phyloP scores from a whole-genome alignment of 73 alveolate species.

The Loxodes magnus region DNA sequence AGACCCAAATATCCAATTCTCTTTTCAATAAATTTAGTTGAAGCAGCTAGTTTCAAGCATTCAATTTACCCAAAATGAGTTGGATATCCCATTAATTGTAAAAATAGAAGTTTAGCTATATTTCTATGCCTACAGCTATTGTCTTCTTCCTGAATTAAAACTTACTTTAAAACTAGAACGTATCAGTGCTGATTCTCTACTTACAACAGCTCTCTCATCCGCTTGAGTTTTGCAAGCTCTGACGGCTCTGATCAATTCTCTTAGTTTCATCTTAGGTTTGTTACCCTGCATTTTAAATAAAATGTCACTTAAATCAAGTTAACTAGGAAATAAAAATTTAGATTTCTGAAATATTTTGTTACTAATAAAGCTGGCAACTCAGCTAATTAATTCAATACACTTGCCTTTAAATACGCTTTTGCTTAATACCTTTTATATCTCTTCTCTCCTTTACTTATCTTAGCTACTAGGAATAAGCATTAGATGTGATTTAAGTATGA shows the following conservation, averaged over 20 bases:
- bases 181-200: conserved; percentile 96
- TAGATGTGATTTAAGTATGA: too few species aligned
- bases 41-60: conserved; percentile 91
- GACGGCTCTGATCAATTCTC: conserved; percentile 93
- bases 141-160: conserved; percentile 66
- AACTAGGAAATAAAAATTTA: too few species aligned
- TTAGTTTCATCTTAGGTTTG: too few species aligned
- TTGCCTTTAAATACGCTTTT: too few species aligned
- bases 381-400: too few species aligned
- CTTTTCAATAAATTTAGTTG: conserved; percentile 93
- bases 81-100: conserved; percentile 83
- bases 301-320: too few species aligned
- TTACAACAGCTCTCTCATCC: conserved; percentile 92
- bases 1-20: conserved; percentile 98
- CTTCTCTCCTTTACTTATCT: too few species aligned
- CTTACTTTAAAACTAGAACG: conserved; percentile 93
- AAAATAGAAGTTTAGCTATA: conserved; percentile 90
- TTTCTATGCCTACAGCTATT: conserved; percentile 85
- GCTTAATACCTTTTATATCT: too few species aligned
- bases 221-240: conserved; percentile 99
- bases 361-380: too few species aligned
- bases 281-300: too few species aligned
- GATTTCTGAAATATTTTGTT: too few species aligned
- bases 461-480: too few species aligned
- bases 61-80: conserved; percentile 97